Base-by-base conservation (phyloP, 2,329 filamentous ascomycete genomes). In the Bipolaris gigantea region DNA sequence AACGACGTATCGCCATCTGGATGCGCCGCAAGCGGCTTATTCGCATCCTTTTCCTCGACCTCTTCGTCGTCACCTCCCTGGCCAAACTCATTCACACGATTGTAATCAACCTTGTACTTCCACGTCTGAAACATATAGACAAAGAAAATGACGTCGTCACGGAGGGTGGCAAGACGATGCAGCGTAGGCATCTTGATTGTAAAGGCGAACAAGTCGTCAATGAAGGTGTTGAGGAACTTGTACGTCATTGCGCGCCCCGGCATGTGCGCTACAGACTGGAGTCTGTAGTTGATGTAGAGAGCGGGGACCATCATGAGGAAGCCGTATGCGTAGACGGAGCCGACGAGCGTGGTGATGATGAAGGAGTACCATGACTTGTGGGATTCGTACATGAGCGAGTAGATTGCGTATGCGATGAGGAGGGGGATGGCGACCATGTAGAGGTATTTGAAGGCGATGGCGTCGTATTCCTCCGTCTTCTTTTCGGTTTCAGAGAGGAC, bases 361-460 rank as follows among this genome's bases (percentile, higher is more conserved):
- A 92, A 99, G 39, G 89, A 94, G 79, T 97, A 97, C 94, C 94
- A 97, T 44, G 90, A 94, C 81, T 97, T 97, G 81, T 99, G 94
- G 11, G 84, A 87, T 47, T 97, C 92, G 78, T 99, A 99, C 57
- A 94, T 74, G 49, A 99, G 81, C 27, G 90, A 95, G 83, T 99
- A 99, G 57, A 82, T 82, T 13, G 93, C 94, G 75, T 99, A 99
- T 8, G 89, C 93, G 47, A 89, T 78, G 53, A 99, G 83, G 2
- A 99, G 84, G 15, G 94, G 94, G 6, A 97, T 85, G n/a, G 90
- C 92, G 42, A 91, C 80, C 61, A 92, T 88, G 79, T 97, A 97
- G 75, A 99, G 88, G 77, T 97, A 99, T 73, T 89, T 91, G 85
- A 99, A 99, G 25, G 94, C 94, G 63, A 97, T 96, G 73, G 92